Evolutionary conservation across 1,284 basidiomycete genomes (phyloP), one percentile per base, ranked within the genome.

Genomic region (Ceratobasidium theobromae): DNA sequence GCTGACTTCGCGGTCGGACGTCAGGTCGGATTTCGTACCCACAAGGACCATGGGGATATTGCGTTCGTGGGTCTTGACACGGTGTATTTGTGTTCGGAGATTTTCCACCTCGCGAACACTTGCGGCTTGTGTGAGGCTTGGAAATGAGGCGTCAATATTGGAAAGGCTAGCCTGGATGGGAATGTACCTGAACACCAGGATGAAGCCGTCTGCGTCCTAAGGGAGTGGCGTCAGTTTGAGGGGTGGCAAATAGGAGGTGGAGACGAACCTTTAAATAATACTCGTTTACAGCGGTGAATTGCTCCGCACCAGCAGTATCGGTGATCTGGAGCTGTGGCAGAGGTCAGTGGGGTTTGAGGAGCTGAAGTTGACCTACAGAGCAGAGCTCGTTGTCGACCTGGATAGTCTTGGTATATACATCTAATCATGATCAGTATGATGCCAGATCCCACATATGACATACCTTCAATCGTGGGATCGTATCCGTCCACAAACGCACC

Each of bases 291-390:
- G 86, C 86, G 12, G 80, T 88, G 73, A 92, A 92, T 74, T 92
- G 93, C 73, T 91, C 91, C n/a, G 88, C 87, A 11, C 93, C 93
- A 18, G 93, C 93, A 12, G 93, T 95, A 74, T 95, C 93, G 65
- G 94, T 76, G 40, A 95, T 86, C 73, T 95, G 91, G 66, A 94
- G 84, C 86, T 76, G 74, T 30, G 40, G 43, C 49, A 28, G 54
- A 9, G 46, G 32, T 33, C n/a, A 33, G 32, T 57, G 32, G 46
- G 65, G 5, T 55, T 6, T 6, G 6, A 51, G 18, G 8, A 33
- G 21, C 11, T 27, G 43, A 48, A 48, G 9, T 18, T 58, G 49
- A 78, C 83, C 71, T 72, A 85, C 84, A 72, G 80, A 81, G 70
- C 80, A 79, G 65, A 79, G 73, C 71, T 85, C 80, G 18, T 83